Percentiles rank a stretch among this genome's conserved stretches.
Conservation (phyloP, 768 basidiomycete genomes). For the Candolleomyces eurysporus region DNA sequence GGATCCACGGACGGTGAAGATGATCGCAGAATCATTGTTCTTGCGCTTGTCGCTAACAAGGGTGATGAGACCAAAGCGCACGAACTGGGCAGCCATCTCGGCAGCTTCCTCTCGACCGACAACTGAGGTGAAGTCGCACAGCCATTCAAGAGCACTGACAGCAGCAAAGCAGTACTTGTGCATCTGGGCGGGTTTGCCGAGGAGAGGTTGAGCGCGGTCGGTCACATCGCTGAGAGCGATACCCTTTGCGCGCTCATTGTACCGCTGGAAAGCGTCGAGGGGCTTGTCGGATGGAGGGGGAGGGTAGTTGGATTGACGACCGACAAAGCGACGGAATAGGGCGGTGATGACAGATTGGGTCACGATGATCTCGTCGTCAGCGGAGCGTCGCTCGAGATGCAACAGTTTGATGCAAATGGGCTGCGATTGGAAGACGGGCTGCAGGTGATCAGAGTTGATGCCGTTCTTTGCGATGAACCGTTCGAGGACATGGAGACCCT, state of each 20-base stretch:
- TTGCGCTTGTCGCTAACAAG: conserved; percentile 91
- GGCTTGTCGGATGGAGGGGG: conserved; percentile 40
- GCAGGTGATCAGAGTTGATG: conserved; percentile 90
- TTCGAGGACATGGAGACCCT: conserved; percentile 97
- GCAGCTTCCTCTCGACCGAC: conserved; percentile 95
- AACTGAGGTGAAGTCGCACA: conserved; percentile 95
- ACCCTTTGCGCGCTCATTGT: conserved; percentile 78
- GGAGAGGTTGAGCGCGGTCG: conserved; percentile 59
- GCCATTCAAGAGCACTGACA: conserved; percentile 89
- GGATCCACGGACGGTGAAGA: conserved; percentile 86
- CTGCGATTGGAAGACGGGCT: conserved; percentile 84
- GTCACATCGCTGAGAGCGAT: conserved; percentile 68
- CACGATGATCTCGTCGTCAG: conserved; percentile 97
- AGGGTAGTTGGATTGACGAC: conserved; percentile 80
- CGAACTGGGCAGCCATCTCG: conserved; percentile 97
- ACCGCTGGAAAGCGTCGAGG: conserved; percentile 64
- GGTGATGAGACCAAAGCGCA: conserved; percentile 86
- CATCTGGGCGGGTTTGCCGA: conserved; percentile 43
- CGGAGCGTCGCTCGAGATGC: conserved; percentile 88
- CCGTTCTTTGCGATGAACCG: conserved; percentile 99
- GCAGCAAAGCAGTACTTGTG: conserved; percentile 84
- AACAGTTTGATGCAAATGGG: conserved; percentile 98
- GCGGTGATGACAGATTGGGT: conserved; percentile 92
- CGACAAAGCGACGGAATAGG: conserved; percentile 93
- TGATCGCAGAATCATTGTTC: conserved; percentile 89